Evolutionary conservation across 768 basidiomycete genomes (phyloP).

Genomic region (Wakefieldia striispora): DNA sequence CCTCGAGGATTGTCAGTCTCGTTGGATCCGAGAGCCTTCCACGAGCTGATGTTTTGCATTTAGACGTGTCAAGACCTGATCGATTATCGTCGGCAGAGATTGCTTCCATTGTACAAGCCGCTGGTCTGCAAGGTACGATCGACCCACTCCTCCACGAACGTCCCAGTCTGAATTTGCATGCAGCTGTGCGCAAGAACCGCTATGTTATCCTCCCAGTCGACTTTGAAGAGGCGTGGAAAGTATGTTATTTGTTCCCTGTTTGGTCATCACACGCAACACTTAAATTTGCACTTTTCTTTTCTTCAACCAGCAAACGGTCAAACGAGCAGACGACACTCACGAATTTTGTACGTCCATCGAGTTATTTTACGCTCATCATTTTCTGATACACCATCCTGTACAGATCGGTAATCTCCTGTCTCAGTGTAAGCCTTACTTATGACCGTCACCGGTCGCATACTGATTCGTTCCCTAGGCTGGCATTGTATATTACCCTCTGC

Average conservation of each 20-base stretch:
- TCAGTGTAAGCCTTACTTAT: slow-evolving; percentile 37
- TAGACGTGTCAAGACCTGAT: slow-evolving; percentile 97
- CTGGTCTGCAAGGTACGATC: slow-evolving; percentile 84
- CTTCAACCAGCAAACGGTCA: slow-evolving; percentile 84
- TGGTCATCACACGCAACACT: slow-evolving; percentile 35
- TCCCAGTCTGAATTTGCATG: slow-evolving; percentile 6
- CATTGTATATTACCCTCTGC: slow-evolving; percentile 36
- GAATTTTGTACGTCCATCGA: slow-evolving; percentile 80
- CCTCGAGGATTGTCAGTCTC: slow-evolving; percentile 87
- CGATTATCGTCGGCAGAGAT: slow-evolving; percentile 95
- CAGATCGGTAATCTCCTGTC: slow-evolving; percentile 39
- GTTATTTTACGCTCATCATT: neutral
- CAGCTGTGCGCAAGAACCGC: slow-evolving; percentile 94
- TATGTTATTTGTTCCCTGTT: slow-evolving; percentile 62
- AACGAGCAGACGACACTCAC: slow-evolving; percentile 92
- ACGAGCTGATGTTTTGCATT: slow-evolving; percentile 6
- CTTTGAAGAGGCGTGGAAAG: slow-evolving; percentile 99
- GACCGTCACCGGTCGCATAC: slow-evolving; percentile 17
- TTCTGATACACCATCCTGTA: slow-evolving; percentile 8
- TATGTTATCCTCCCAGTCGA: slow-evolving; percentile 96
- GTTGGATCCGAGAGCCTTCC: slow-evolving; percentile 1
- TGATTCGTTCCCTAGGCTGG: slow-evolving; percentile 23
- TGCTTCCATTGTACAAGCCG: slow-evolving; percentile 92
- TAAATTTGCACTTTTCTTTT: slow-evolving; percentile 32
- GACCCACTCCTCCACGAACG: neutral